phyloP scores from a whole-genome alignment of 2,329 filamentous ascomycete genomes.

The Verticillium isaacii region DNA sequence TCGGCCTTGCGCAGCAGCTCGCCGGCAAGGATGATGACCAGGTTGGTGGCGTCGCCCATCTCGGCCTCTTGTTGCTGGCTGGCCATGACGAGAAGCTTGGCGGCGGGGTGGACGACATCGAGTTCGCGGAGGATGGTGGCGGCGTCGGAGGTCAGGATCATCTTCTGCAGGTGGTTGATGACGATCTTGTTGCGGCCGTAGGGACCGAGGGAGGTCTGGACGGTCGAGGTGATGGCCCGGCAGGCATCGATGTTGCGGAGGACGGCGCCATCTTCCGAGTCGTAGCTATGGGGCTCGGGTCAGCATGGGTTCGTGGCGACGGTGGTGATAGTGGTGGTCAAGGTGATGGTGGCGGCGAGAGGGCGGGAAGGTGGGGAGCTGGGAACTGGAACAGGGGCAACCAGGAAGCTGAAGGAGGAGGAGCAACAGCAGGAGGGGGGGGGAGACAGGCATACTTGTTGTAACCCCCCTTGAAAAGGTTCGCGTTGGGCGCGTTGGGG shows the following conservation, averaged over 20 bases:
- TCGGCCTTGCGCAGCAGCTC: constrained; percentile 97
- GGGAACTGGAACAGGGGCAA: constrained; percentile 9
- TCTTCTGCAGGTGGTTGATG: constrained; percentile 99
- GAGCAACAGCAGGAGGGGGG: not conserved
- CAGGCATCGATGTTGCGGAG: constrained; percentile 98
- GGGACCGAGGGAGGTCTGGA: constrained; percentile 93
- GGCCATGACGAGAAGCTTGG: constrained; percentile 97
- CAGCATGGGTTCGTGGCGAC: constrained; percentile 19
- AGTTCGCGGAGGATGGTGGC: constrained; percentile 96
- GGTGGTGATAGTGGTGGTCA: not conserved
- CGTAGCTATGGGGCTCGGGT: constrained; percentile 64
- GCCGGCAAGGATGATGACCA: constrained; percentile 93
- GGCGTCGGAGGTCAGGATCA: constrained; percentile 97
- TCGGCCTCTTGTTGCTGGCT: constrained; percentile 98
- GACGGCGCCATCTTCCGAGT: constrained; percentile 97
- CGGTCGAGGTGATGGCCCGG: constrained; percentile 89
- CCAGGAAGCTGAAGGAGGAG: constrained; percentile 13
- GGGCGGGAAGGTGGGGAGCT: constrained; percentile 5
- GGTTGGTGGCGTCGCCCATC: constrained; percentile 97
- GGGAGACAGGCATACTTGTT: constrained; percentile 64
- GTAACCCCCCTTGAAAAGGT: constrained; percentile 94
- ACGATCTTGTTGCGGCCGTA: constrained; percentile 99
- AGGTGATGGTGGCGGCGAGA: not conserved
- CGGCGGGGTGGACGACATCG: constrained; percentile 96
- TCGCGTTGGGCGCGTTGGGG: constrained; percentile 86